Conservation (phyloP, 106 monocot species). For the Allium sativum region DNA sequence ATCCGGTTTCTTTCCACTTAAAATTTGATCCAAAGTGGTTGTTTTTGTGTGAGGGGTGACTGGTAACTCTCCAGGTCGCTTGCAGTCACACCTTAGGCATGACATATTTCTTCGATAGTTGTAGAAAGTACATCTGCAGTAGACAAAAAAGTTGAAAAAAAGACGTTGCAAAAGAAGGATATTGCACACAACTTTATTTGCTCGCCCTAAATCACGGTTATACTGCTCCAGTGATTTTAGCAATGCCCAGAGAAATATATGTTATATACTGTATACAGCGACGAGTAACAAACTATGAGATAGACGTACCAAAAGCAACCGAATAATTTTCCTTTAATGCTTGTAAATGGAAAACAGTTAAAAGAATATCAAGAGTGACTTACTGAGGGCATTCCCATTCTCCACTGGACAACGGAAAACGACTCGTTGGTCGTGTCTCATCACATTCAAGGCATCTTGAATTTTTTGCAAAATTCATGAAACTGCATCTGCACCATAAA, state of each 20-base stretch:
- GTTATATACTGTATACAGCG: no score
- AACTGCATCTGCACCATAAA: slow-evolving; percentile 71
- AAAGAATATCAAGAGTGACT: slow-evolving; percentile 12
- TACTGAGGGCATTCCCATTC: slow-evolving; percentile 99
- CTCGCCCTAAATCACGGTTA: not conserved
- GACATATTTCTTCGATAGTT: slow-evolving; percentile 82
- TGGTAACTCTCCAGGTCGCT: slow-evolving; percentile 40
- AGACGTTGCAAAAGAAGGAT: no score
- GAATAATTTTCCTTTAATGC: no score
- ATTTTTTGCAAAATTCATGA: slow-evolving; percentile 88
- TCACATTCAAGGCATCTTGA: slow-evolving; percentile 74
- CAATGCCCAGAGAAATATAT: not conserved
- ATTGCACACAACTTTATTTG: not conserved
- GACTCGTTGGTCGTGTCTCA: slow-evolving; percentile 56
- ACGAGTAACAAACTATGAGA: no score
- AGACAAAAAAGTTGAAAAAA: not conserved
- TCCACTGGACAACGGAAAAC: slow-evolving; percentile 46
- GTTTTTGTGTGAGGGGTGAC: slow-evolving; percentile 1
- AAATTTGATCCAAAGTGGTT: slow-evolving; percentile 26
- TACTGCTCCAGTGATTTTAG: not conserved
- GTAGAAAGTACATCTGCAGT: slow-evolving; percentile 70
- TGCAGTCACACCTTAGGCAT: slow-evolving; percentile 89
- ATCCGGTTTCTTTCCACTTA: slow-evolving; percentile 15
- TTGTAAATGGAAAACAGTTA: no score
- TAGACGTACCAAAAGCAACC: no score